phyloP scores from a whole-genome alignment of 805 yeast species.

The Cyberlindnera mrakii region DNA sequence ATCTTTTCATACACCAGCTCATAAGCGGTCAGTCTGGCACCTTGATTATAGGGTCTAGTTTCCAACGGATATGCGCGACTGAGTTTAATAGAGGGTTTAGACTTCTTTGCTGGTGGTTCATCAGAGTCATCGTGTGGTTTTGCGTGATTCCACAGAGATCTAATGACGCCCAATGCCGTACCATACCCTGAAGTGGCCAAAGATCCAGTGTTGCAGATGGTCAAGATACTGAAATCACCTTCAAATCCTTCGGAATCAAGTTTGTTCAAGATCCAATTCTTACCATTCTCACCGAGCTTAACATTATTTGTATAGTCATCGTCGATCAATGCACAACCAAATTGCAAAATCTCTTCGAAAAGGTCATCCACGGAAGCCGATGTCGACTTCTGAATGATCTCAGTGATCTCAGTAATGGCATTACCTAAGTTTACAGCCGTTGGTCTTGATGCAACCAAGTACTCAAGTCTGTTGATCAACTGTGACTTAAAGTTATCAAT shows the following conservation, averaged over 20 bases:
- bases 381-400: constrained; percentile 26
- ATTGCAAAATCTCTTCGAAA: constrained; percentile 32
- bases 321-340: constrained; percentile 52
- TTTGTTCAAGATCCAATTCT: constrained; percentile 49
- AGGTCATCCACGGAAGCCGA: constrained; percentile 23
- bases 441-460: constrained; percentile 75
- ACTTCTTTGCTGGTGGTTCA: constrained; percentile 23
- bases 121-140: constrained; percentile 14
- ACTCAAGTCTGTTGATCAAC: constrained; percentile 48
- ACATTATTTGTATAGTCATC: constrained; percentile 77
- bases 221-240: constrained; percentile 74
- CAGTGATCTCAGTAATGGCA: constrained; percentile 41
- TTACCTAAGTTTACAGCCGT: constrained; percentile 91
- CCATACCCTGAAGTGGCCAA: constrained; percentile 97
- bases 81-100: constrained; percentile 39
- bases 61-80: constrained; percentile 81
- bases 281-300: constrained; percentile 76
- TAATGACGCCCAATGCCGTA: constrained; percentile 88
- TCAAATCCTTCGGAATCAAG: constrained; percentile 41
- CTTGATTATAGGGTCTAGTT: constrained; percentile 96
- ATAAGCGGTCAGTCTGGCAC: constrained; percentile 87
- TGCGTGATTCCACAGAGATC: constrained; percentile 55
- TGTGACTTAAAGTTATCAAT: constrained; percentile 29
- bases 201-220: constrained; percentile 95
- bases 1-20: constrained; percentile 81